phyloP scores from a whole-genome alignment of 2,329 filamentous ascomycete genomes.

The Paramyrothecium roridum region DNA sequence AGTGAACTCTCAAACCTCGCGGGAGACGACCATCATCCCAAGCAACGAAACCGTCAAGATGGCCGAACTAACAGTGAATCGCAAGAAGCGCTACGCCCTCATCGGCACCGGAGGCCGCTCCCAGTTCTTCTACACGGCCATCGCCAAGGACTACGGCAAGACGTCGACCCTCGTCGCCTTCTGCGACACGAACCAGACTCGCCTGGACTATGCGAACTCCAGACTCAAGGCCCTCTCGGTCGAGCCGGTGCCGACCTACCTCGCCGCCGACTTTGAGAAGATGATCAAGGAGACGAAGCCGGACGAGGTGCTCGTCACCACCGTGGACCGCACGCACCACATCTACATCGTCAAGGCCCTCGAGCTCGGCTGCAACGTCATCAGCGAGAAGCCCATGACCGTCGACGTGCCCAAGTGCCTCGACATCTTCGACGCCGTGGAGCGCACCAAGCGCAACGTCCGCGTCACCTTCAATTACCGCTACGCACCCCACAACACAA shows the following conservation, averaged over 20 bases:
- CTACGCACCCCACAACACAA: slow-evolving; percentile 64
- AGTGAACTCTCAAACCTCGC: too few species aligned
- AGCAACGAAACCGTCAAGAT: background rate
- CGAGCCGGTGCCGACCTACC: slow-evolving; percentile 48
- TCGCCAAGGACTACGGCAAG: slow-evolving; percentile 46
- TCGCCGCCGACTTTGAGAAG: slow-evolving; percentile 50
- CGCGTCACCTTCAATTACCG: slow-evolving; percentile 64
- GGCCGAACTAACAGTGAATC: background rate
- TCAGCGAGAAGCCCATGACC: slow-evolving; percentile 66
- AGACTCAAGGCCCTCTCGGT: slow-evolving; percentile 44
- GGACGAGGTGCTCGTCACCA: slow-evolving; percentile 61
- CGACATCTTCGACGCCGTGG: slow-evolving; percentile 35
- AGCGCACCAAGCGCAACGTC: slow-evolving; percentile 36
- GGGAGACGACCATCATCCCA: too few species aligned
- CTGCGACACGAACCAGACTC: slow-evolving; percentile 59
- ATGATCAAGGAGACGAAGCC: slow-evolving; percentile 56
- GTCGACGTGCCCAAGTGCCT: slow-evolving; percentile 53
- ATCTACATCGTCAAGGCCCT: slow-evolving; percentile 58
- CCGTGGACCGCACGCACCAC: slow-evolving; percentile 60
- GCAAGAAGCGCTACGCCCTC: slow-evolving; percentile 47
- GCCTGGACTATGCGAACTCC: slow-evolving; percentile 53
- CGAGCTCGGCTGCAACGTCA: slow-evolving; percentile 55
- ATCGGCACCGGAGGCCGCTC: slow-evolving; percentile 58
- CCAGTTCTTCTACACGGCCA: slow-evolving; percentile 59
- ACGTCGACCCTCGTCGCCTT: slow-evolving; percentile 52